phyloP scores from a whole-genome alignment of 2,329 filamentous ascomycete species.

The Orbilia blumenaviensis region DNA sequence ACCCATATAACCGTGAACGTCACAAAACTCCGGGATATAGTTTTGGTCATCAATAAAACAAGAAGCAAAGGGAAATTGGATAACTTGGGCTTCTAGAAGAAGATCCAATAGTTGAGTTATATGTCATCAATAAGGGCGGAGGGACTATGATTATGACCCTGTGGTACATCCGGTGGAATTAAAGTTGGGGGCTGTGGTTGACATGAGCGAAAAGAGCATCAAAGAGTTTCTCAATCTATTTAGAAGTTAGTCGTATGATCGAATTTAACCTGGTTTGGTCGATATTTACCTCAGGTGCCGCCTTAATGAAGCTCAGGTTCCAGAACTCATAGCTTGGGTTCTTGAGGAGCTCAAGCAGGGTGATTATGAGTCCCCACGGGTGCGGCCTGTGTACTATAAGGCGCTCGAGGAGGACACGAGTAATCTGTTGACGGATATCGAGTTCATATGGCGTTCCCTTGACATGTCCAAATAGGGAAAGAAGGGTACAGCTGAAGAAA shows the following conservation, averaged over 20 bases:
- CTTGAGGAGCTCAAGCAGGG: constrained; percentile 87
- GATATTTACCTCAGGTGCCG: constrained; percentile 78
- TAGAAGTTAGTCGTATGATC: constrained; percentile 1
- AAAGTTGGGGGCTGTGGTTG: constrained; percentile 57
- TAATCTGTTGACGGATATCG: constrained; percentile 88
- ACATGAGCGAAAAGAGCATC: constrained; percentile 64
- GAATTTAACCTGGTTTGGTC: background rate
- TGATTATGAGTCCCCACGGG: constrained; percentile 92
- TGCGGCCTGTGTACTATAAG: constrained; percentile 89
- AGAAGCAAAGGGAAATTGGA: constrained; percentile 14
- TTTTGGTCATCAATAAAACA: constrained; percentile 52
- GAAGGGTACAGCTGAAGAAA: constrained; percentile 86
- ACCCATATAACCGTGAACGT: constrained; percentile 53
- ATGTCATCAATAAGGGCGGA: constrained; percentile 13
- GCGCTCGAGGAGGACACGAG: constrained; percentile 85
- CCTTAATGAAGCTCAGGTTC: constrained; percentile 89
- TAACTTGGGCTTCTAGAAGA: constrained; percentile 28
- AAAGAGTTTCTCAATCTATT: constrained; percentile 64
- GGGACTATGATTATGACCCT: background rate
- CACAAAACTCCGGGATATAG: constrained; percentile 54
- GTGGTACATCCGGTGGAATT: background rate
- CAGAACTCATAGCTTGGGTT: constrained; percentile 93
- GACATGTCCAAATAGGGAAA: constrained; percentile 85
- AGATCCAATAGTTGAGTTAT: constrained; percentile 25
- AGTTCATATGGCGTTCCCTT: constrained; percentile 76